Percentiles rank a stretch among this genome's conserved stretches.
These are phyloP conservation scores for Chondrostereum purpureum DNA, from an alignment of 1,284 basidiomycete species.

Conservation along the genomic window DNA sequence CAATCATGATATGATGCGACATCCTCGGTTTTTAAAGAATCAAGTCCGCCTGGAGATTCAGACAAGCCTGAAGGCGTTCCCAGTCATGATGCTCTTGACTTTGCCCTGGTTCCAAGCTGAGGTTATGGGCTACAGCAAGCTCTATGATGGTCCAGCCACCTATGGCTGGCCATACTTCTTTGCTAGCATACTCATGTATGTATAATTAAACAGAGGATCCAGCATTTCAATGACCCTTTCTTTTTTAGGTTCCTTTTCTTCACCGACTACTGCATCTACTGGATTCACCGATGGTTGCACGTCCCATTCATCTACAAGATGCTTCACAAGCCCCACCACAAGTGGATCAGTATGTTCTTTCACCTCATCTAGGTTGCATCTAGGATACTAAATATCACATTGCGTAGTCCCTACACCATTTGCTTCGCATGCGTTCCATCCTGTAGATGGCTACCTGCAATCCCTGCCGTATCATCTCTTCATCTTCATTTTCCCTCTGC, in stretches of 20 bases:
- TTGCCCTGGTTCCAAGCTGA: slow-evolving; percentile 96
- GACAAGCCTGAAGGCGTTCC: slow-evolving; percentile 73
- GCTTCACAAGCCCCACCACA: slow-evolving; percentile 27
- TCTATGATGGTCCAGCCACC: slow-evolving; percentile 76
- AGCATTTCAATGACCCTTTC: too few species aligned
- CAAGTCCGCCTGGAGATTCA: slow-evolving; percentile 85
- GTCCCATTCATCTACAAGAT: slow-evolving; percentile 12
- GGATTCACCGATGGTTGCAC: slow-evolving; percentile 76
- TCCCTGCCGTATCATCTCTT: slow-evolving; percentile 95
- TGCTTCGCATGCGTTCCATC: slow-evolving; percentile 97
- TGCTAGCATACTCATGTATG: slow-evolving; percentile 59
- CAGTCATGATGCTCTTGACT: slow-evolving; percentile 60
- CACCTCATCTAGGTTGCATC: not conserved
- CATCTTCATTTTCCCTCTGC: slow-evolving; percentile 87
- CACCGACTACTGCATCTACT: slow-evolving; percentile 91
- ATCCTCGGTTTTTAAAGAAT: slow-evolving; percentile 89
- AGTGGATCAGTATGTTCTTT: slow-evolving; percentile 83
- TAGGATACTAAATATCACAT: slow-evolving; percentile 2
- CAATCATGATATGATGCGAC: slow-evolving; percentile 94
- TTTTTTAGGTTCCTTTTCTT: slow-evolving; percentile 77
- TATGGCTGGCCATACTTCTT: slow-evolving; percentile 65
- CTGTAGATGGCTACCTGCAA: slow-evolving; percentile 90
- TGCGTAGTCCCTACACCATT: slow-evolving; percentile 88
- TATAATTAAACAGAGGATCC: too few species aligned
- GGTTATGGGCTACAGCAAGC: slow-evolving; percentile 76